Conservation (phyloP, 169 alveolate species). For the Cryptosporidium parvum region DNA sequence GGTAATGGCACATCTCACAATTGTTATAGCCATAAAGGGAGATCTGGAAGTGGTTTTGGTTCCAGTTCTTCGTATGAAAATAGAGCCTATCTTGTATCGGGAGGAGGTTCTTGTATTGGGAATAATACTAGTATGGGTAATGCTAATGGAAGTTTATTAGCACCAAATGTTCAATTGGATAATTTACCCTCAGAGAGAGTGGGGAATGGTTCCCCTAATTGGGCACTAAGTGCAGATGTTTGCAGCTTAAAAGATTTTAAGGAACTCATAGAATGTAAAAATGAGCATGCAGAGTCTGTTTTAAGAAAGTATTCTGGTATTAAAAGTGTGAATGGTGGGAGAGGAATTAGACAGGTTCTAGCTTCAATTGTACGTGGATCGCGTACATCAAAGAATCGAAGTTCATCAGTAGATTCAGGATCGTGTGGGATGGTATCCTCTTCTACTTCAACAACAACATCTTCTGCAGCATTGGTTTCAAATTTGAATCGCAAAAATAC, state of each 20-base stretch:
- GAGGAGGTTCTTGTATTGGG: constrained; percentile 6
- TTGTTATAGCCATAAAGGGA: constrained; percentile 5
- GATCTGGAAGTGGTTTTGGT: constrained; percentile 18
- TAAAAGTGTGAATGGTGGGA: neutral
- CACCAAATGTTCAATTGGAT: neutral
- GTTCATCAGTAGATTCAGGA: constrained; percentile 29
- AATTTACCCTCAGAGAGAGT: neutral
- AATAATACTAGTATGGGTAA: neutral
- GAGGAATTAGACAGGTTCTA: constrained; percentile 40
- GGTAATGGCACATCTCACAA: neutral
- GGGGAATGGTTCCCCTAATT: constrained; percentile 5
- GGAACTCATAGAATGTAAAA: constrained; percentile 10
- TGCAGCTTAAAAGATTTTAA: constrained; percentile 15
- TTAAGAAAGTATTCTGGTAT: constrained; percentile 38
- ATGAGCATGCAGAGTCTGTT: constrained; percentile 21
- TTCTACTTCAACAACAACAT: neutral
- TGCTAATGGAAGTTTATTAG: neutral
- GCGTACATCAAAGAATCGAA: constrained; percentile 32
- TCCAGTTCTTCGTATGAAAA: constrained; percentile 16
- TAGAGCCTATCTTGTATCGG: constrained; percentile 20
- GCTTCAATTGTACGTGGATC: constrained; percentile 58
- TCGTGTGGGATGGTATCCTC: neutral
- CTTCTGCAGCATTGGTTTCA: neutral
- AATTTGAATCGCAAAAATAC: neutral
- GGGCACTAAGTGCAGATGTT: constrained; percentile 13